phyloP scores from a whole-genome alignment of 306 rosid genomes.

The Hippophae tibetana region DNA sequence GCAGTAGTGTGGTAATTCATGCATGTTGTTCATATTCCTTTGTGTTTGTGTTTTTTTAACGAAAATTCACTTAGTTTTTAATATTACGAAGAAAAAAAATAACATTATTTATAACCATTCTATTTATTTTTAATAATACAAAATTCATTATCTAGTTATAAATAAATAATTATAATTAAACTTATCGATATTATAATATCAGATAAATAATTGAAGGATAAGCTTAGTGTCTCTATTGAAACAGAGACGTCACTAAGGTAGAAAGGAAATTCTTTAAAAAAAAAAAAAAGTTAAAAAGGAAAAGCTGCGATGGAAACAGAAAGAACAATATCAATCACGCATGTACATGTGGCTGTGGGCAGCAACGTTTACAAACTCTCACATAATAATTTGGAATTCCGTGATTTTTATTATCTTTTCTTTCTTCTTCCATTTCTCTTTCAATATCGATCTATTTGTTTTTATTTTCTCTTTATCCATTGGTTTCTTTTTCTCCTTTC shows the following conservation, averaged over 20 bases:
- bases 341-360: conserved; percentile 36
- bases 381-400: conserved; percentile 31
- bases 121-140: too few species aligned
- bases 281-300: conserved; percentile 23
- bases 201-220: background rate
- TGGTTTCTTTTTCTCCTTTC: background rate
- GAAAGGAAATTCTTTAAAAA: too few species aligned
- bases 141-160: too few species aligned
- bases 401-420: conserved; percentile 14
- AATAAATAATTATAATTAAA: too few species aligned
- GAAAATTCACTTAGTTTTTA: too few species aligned
- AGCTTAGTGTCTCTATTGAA: conserved; percentile 24
- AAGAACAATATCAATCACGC: conserved; percentile 50
- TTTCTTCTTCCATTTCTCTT: background rate
- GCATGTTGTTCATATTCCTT: too few species aligned
- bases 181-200: too few species aligned
- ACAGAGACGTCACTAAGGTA: conserved; percentile 14
- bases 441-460: conserved; percentile 1
- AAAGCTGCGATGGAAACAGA: conserved; percentile 30
- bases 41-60: too few species aligned
- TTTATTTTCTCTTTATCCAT: background rate
- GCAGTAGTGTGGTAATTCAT: too few species aligned
- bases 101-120: too few species aligned
- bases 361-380: background rate
- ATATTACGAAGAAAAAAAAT: too few species aligned